Conservation (phyloP, 164 flowering plant genomes). For the Piper longum region DNA sequence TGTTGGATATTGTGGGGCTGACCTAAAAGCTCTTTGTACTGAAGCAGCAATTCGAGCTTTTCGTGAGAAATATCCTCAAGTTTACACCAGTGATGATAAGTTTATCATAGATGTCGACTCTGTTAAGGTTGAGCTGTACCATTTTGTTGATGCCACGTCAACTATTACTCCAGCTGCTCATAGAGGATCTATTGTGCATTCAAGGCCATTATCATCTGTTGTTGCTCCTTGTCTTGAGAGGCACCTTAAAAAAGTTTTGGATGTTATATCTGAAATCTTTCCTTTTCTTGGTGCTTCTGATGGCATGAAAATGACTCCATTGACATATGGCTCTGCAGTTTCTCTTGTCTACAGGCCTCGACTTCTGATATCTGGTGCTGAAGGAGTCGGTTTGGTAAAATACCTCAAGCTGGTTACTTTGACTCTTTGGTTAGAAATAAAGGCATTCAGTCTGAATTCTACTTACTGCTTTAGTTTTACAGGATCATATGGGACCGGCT, state of each 20-base stretch:
- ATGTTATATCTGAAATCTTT: constrained; percentile 48
- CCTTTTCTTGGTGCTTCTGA: constrained; percentile 54
- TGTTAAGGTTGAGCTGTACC: constrained; percentile 72
- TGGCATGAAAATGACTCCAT: constrained; percentile 47
- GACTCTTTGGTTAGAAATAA: background rate
- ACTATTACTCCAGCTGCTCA: constrained; percentile 99
- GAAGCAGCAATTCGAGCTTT: constrained; percentile 99
- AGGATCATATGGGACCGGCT: constrained; percentile 99
- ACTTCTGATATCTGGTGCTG: constrained; percentile 66
- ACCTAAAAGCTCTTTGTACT: constrained; percentile 89
- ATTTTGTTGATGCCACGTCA: constrained; percentile 89
- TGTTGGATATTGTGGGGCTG: constrained; percentile 99
- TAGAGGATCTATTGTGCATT: constrained; percentile 86
- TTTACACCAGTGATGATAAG: constrained; percentile 96
- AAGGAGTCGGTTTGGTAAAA: constrained; percentile 89
- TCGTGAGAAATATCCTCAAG: constrained; percentile 98
- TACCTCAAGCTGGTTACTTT: constrained; percentile 10
- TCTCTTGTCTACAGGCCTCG: constrained; percentile 94
- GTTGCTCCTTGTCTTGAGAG: constrained; percentile 78
- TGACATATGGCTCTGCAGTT: constrained; percentile 74
- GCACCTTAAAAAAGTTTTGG: constrained; percentile 64
- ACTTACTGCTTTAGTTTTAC: constrained; percentile 58
- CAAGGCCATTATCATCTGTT: constrained; percentile 80
- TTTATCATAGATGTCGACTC: constrained; percentile 91
- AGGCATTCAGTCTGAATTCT: constrained; percentile 18